Evolutionary conservation across 208 protist genomes (phyloP).

Genomic region (Wallacemonas sp.): DNA sequence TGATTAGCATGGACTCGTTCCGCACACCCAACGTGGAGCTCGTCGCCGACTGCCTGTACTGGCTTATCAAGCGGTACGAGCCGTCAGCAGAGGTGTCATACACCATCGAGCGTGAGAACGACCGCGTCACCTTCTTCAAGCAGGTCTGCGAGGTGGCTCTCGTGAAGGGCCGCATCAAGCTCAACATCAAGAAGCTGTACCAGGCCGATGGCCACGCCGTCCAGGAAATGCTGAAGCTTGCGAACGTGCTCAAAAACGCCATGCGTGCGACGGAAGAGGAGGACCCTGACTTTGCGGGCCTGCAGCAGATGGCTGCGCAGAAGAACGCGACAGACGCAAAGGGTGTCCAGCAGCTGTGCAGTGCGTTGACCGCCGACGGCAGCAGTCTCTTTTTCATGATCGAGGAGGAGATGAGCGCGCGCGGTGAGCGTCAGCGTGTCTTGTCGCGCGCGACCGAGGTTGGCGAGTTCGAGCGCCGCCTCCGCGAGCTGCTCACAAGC

Average conservation of each 20-base stretch:
- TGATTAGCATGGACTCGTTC: slow-evolving; percentile 97
- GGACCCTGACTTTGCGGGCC: slow-evolving; percentile 68
- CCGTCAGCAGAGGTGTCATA: slow-evolving; percentile 90
- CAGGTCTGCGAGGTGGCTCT: slow-evolving; percentile 84
- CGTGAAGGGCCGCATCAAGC: slow-evolving; percentile 88
- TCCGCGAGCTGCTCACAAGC: slow-evolving; percentile 73
- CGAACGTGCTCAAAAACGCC: slow-evolving; percentile 88
- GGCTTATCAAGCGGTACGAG: slow-evolving; percentile 94
- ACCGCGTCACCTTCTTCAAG: slow-evolving; percentile 94
- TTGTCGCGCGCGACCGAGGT: slow-evolving; percentile 86
- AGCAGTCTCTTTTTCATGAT: slow-evolving; percentile 91
- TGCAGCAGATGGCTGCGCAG: slow-evolving; percentile 87
- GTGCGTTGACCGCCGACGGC: slow-evolving; percentile 87
- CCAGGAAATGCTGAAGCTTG: slow-evolving; percentile 96
- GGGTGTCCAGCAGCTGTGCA: slow-evolving; percentile 87
- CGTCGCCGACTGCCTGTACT: slow-evolving; percentile 92
- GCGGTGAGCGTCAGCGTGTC: slow-evolving; percentile 76
- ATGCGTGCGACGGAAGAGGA: slow-evolving; percentile 78
- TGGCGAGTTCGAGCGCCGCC: slow-evolving; percentile 90
- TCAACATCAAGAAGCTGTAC: slow-evolving; percentile 96
- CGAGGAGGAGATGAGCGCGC: slow-evolving; percentile 71
- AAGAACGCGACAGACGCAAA: slow-evolving; percentile 85
- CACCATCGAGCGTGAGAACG: slow-evolving; percentile 87
- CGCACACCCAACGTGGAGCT: slow-evolving; percentile 95
- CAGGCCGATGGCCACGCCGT: slow-evolving; percentile 94